Evolutionary conservation across 768 basidiomycete genomes (phyloP).

Genomic region (Boletus barrowsii): DNA sequence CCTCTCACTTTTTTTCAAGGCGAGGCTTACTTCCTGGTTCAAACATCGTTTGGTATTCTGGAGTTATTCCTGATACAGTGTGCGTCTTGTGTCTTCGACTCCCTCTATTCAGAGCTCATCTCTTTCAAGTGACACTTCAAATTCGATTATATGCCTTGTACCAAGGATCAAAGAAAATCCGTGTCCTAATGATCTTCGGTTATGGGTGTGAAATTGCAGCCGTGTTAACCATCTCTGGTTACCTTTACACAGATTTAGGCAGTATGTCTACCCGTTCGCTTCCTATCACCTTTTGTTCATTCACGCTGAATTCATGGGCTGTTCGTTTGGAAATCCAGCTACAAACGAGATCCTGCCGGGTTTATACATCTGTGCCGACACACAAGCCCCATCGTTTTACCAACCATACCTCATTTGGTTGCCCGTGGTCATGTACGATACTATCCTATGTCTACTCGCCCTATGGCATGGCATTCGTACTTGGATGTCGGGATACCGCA

Average conservation of each 20-base stretch:
- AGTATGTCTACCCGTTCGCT: neutral
- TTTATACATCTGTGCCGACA: slow-evolving; percentile 3
- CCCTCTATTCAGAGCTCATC: neutral
- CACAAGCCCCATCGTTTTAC: neutral
- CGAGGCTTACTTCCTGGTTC: slow-evolving; percentile 8
- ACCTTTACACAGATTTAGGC: slow-evolving; percentile 1
- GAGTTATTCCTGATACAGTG: slow-evolving; percentile 12
- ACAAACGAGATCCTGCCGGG: slow-evolving; percentile 4
- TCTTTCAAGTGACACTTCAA: slow-evolving; percentile 13
- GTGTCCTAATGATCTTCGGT: slow-evolving; percentile 7
- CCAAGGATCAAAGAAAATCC: slow-evolving; percentile 7
- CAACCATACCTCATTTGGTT: slow-evolving; percentile 6
- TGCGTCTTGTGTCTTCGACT: neutral
- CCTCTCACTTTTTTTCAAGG: slow-evolving; percentile 7
- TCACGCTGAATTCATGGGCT: neutral
- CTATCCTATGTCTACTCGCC: slow-evolving; percentile 3
- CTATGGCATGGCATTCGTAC: slow-evolving; percentile 3
- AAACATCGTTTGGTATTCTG: slow-evolving; percentile 10
- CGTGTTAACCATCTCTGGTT: slow-evolving; percentile 1
- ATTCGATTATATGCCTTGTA: slow-evolving; percentile 16
- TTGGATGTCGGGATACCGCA: neutral
- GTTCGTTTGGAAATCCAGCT: neutral
- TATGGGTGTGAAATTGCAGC: slow-evolving; percentile 13
- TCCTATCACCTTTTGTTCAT: too few relatives aligned
- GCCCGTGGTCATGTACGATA: slow-evolving; percentile 7